phyloP scores from a whole-genome alignment of 257 asterid species.

The Forsythia viridissima region DNA sequence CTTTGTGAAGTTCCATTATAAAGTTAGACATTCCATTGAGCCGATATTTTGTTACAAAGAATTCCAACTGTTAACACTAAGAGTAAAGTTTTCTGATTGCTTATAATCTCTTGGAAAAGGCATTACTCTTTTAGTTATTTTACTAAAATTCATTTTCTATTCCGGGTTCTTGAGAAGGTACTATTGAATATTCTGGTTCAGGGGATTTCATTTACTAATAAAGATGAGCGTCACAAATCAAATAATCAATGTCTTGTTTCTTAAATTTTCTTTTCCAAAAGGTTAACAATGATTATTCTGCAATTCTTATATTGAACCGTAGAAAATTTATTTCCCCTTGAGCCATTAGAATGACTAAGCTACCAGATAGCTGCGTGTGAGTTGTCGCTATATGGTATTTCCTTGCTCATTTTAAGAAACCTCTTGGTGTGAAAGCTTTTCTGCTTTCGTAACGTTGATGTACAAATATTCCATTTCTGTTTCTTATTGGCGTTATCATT shows the following conservation, averaged over 20 bases:
- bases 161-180: background rate
- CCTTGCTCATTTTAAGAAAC: background rate
- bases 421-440: background rate
- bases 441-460: background rate
- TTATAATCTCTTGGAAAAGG: slow-evolving; percentile 8
- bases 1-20: background rate
- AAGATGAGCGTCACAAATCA: slow-evolving; percentile 6
- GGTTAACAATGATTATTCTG: slow-evolving; percentile 9
- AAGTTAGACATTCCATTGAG: background rate
- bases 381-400: background rate
- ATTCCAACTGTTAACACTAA: background rate
- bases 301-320: background rate
- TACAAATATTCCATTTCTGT: background rate
- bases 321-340: background rate
- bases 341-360: background rate
- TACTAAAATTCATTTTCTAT: background rate
- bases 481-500: background rate
- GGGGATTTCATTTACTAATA: background rate
- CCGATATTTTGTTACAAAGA: slow-evolving; percentile 3
- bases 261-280: background rate
- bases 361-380: background rate
- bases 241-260: background rate
- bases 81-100: background rate
- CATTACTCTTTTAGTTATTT: background rate
- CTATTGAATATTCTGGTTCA: background rate